Base-by-base conservation (phyloP, 176 grass and related monocot genomes). In the Ananas comosus region DNA sequence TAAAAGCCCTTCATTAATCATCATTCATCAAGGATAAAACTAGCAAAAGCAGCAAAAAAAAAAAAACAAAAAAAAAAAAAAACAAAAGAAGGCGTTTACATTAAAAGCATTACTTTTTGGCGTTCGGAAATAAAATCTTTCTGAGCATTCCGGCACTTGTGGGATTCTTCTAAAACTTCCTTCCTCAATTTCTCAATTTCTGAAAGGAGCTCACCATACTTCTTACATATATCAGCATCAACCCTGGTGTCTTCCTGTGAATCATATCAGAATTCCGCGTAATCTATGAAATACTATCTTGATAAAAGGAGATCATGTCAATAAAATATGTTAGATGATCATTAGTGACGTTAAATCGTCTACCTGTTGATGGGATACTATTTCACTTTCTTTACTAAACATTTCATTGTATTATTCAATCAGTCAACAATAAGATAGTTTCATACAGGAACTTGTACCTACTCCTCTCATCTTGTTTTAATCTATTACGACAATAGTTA, bases 51-150 rank as follows among this genome's bases (percentile, higher is more conserved):
- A 74, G 10, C 16, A 17, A 50, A 27, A 27, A 72, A 2, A 63
- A 27, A 10, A 16, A 24, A 65, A 64, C 67, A 2, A 51, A 48
- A 13, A 22, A 24, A 58, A 64, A 23, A 50, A 18, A 27, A 72
- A 2, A 63, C 25, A 8, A 22, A 24, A 65, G 53, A 58, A 66
- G 48, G 18, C 6, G 51, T 59, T 27, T 51, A 13, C 33, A 21
- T 50, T 51, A 71, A 63, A 65, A 17, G 51, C 64, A 71, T 86
- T 77, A 83, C 82, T 76, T 85, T 82, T 67, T 48, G 59, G 29
- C 56, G 59, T n/a, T 64, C 64, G 67, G 64, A 71, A 67, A 80
- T 69, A 56, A 57, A 22, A 51, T 58, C 67, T 9, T 74, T 78
- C 52, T 91, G 72, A 72, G 85, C 51, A 42, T 71, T 66, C 24